Conservation (phyloP, 345 rosid genomes). For the Capsella bursapastoris region DNA sequence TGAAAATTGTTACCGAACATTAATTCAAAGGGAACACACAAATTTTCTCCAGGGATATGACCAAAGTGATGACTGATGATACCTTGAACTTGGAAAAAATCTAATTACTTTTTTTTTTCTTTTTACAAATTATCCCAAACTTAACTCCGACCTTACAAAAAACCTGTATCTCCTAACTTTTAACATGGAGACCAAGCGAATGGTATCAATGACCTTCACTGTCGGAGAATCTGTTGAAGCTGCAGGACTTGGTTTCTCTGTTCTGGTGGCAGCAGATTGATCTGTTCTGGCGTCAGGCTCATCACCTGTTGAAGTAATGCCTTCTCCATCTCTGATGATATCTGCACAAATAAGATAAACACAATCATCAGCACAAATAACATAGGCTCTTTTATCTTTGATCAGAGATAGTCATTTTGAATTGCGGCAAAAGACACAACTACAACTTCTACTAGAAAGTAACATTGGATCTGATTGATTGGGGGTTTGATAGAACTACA, state of each 20-base stretch:
- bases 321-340: conserved; percentile 95
- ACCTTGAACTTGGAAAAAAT: background rate
- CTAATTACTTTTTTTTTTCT: background rate
- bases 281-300: conserved; percentile 96
- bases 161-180: conserved; percentile 20
- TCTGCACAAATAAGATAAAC: conserved; percentile 48
- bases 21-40: conserved; percentile 5
- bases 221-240: conserved; percentile 93
- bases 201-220: conserved; percentile 45
- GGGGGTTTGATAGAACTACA: background rate
- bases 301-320: conserved; percentile 96
- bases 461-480: background rate
- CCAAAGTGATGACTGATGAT: background rate
- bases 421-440: conserved; percentile 7
- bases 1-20: conserved; percentile 16
- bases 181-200: conserved; percentile 30
- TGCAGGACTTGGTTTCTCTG: conserved; percentile 95
- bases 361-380: conserved; percentile 11
- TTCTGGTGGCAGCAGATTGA: conserved; percentile 82
- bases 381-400: background rate
- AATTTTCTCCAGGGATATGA: background rate
- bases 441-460: conserved; percentile 11
- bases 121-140: conserved; percentile 33
- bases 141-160: conserved; percentile 34
- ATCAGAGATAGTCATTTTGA: background rate